phyloP scores from a whole-genome alignment of 2,329 filamentous ascomycete species.

The Cladophialophora yegresii region DNA sequence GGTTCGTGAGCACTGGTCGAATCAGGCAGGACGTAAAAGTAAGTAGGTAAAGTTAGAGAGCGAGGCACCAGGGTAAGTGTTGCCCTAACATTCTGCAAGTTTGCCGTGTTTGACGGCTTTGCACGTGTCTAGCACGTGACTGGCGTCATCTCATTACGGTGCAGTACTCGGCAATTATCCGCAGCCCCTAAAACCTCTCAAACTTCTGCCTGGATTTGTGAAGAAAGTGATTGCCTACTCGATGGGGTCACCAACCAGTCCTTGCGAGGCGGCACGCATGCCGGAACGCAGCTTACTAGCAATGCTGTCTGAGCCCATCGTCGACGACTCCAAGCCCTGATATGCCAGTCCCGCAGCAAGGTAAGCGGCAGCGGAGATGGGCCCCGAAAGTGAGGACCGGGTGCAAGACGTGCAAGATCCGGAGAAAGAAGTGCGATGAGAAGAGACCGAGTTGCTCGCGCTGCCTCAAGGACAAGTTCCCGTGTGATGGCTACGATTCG shows the following conservation, averaged over 20 bases:
- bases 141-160: background rate
- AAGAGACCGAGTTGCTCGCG: constrained; percentile 15
- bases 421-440: constrained; percentile 23
- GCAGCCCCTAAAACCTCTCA: background rate
- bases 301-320: background rate
- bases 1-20: background rate
- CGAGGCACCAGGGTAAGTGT: background rate
- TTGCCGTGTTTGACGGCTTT: background rate
- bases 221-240: background rate
- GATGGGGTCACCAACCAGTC: background rate
- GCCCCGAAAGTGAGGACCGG: constrained; percentile 20
- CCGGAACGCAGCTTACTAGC: background rate
- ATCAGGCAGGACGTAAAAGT: background rate
- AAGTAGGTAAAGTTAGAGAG: background rate
- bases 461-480: constrained; percentile 20
- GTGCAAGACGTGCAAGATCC: constrained; percentile 22
- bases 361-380: constrained; percentile 18
- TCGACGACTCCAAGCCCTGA: background rate
- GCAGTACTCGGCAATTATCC: background rate
- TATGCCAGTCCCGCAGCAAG: constrained; percentile 4
- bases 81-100: background rate
- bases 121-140: background rate
- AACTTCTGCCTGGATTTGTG: background rate
- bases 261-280: background rate
- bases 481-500: constrained; percentile 21